Base-by-base conservation (phyloP, 2,329 filamentous ascomycete species). In the Metarhizium humberi region DNA sequence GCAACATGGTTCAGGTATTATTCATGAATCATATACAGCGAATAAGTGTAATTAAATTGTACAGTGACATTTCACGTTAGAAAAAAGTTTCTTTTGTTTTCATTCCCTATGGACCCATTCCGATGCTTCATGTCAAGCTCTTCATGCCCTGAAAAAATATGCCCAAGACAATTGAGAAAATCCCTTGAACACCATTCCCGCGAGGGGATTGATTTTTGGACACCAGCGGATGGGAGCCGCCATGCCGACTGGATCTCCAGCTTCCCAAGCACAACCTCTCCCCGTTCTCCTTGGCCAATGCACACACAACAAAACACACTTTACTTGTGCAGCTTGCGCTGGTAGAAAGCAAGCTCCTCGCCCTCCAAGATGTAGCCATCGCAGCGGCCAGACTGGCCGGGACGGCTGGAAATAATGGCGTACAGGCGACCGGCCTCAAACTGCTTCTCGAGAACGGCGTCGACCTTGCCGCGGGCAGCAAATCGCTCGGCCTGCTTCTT, bases 301-400 rank as follows among this genome's bases (percentile, higher is more conserved):
- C 32, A 1, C 10, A 34, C 32, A 7, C 32, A 7, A 34, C 36
- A 43, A 6, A 18, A 59, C 52, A 40, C 53, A 52, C 53, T 82
- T 81, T 96, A 97, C 85, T 96, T 97, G 86, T 94, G 89, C 78
- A 97, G 90, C 80, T 92, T 92, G 81, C 89, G 89, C 87, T 96
- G 92, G 90, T 99, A 99, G 89, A 99, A 99, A 77, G 92, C 91
- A 72, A 99, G 85, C 86, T 99, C 94, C 78, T 99, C 94, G 71
- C 94, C 94, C 87, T 99, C 94, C 65, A 99, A 84, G 76, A 99
- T 87, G 83, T 99, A 99, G 65, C 94, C 94, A 75, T 99, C 94
- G 70, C 84, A 85, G 78, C 94, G 91, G 71, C 94, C 94, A 75
- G 89, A 94, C 88, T 99, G 94, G 69, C 94, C 94, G 65, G 94